Evolutionary conservation across 345 rosid genomes (phyloP).

Genomic region (Ailanthus altissimus): DNA sequence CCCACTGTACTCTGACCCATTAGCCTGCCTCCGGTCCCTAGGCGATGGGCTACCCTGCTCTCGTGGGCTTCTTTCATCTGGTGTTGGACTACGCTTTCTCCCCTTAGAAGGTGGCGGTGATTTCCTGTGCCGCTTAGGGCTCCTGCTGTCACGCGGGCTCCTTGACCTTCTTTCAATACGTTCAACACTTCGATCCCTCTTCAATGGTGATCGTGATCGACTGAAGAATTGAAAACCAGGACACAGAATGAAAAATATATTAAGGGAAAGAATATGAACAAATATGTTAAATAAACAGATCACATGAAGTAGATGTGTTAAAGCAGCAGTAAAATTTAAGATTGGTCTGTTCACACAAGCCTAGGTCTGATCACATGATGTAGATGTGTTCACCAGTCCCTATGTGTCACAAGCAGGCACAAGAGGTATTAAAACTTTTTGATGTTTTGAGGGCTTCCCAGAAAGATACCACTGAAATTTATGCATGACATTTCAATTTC

Average conservation of each 20-base stretch:
- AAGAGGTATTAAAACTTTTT: no score
- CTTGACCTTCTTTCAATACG: slow-evolving; percentile 39
- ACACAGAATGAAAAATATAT: background rate
- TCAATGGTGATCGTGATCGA: slow-evolving; percentile 71
- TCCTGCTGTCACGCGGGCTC: slow-evolving; percentile 41
- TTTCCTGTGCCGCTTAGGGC: slow-evolving; percentile 34
- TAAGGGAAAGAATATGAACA: background rate
- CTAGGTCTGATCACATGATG: no score
- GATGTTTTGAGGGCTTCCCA: no score
- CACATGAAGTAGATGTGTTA: background rate
- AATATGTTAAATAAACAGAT: background rate
- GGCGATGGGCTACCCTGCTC: slow-evolving; percentile 47
- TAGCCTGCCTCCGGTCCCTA: slow-evolving; percentile 37
- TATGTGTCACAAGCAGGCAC: no score
- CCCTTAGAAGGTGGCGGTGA: slow-evolving; percentile 48
- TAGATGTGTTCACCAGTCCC: no score
- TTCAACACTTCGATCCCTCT: slow-evolving; percentile 59
- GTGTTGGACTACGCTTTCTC: slow-evolving; percentile 56
- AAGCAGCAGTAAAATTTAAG: background rate
- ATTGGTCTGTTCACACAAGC: no score
- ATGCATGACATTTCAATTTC: no score
- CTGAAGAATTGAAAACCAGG: slow-evolving; percentile 32
- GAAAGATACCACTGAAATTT: no score
- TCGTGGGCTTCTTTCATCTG: slow-evolving; percentile 48
- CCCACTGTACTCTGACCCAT: slow-evolving; percentile 52